Conservation (phyloP, 176 grass and related monocot species). For the Metroxylon sagu region DNA sequence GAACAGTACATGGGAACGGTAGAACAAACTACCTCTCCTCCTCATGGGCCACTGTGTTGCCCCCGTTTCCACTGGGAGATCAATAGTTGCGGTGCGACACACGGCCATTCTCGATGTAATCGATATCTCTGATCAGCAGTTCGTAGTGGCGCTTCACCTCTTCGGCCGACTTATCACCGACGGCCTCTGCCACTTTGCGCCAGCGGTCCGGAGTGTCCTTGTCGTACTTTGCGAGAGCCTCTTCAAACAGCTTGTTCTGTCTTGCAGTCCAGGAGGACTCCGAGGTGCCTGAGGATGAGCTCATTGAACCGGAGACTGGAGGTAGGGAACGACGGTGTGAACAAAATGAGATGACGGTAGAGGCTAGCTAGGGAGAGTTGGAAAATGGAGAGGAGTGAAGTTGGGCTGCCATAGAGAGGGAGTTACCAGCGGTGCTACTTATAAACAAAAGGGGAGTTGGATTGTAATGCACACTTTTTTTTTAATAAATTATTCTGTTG, state of each 20-base stretch:
- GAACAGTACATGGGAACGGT: no score
- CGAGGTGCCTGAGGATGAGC: constrained; percentile 13
- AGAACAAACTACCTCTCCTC: constrained; percentile 36
- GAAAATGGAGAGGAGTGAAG: neutral
- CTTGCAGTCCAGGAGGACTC: constrained; percentile 26
- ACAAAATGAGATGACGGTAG: neutral
- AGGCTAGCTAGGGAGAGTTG: constrained; percentile 4
- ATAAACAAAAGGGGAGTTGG: constrained; percentile 29
- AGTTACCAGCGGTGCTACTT: constrained; percentile 31
- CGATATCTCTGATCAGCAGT: constrained; percentile 30
- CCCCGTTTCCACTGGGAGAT: no score
- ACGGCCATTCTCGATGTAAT: constrained; percentile 25
- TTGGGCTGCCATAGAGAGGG: constrained; percentile 18
- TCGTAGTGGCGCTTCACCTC: constrained; percentile 65
- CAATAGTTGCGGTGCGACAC: no score
- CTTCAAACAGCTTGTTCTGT: constrained; percentile 48
- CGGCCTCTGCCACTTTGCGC: constrained; percentile 48
- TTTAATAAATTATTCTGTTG: no score
- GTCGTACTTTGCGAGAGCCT: constrained; percentile 31
- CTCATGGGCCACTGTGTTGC: constrained; percentile 14
- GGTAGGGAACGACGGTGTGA: neutral
- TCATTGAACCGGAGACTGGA: no score
- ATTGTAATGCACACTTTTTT: neutral
- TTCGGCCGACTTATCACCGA: constrained; percentile 48
- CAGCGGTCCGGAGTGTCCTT: constrained; percentile 38